Evolutionary conservation across 2,329 filamentous ascomycete species (phyloP), one percentile per base, ranked within the genome.

Genomic region (Aureobasidium sp.): DNA sequence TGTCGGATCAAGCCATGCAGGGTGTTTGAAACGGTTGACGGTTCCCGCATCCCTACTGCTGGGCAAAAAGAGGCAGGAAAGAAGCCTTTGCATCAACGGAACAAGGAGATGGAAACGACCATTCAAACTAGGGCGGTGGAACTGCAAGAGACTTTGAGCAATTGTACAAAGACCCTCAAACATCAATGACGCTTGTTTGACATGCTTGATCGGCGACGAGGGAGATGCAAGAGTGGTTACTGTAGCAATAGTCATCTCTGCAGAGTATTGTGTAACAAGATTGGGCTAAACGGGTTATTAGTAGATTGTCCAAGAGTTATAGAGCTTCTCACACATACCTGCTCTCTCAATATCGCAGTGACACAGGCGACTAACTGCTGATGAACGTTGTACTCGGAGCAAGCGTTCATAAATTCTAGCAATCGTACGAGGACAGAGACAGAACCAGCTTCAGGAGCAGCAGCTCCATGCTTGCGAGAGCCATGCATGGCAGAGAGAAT

Each of bases 21-120:
- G 69, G 10, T 71, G 67, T 5, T 67, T 58, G 27, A 64, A 37
- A 57, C 51, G 64, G 63, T 43, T 65, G 62, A 42, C 67, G 68
- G 43, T 42, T 33, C 47, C 46, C 19, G 50, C 50, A 67, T 67
- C 40, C 71, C 68, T 69, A 46, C 57, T 57, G 10, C 42, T 45
- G 15, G 75, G 78, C 5, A 74, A 75, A 69, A 85, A 85, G 11
- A 86, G 76, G 54, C 79, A 80, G 58, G 76, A 74, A 1, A 86
- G 70, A 1, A 86, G 75, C 13, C 71, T 71, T 65, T 84, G 80
- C 61, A 86, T 75, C 13, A 81, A 73, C 0, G 78, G 75, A 6
- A 84, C 70, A 17, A 86, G 71, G 11, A 86, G 73, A 66, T 86
- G 83, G 70, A 81, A 81, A 25, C 84, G 81, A 8, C 83, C 83